A percentile compares a stretch with the other conserved stretches of the same genome.
Conservation (phyloP, 257 asterid genomes). For the Rehmannia glutinosa region DNA sequence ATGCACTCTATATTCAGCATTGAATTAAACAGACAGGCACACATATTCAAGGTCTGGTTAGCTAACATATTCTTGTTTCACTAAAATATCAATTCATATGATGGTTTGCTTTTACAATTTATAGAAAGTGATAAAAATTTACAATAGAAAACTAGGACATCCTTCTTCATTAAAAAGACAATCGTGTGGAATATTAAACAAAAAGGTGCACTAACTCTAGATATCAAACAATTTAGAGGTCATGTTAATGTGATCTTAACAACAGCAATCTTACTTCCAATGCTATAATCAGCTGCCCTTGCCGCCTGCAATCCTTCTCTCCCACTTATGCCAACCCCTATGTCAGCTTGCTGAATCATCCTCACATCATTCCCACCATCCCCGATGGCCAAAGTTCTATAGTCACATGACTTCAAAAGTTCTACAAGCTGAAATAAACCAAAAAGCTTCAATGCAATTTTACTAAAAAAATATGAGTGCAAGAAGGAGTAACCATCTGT, state of each 20-base stretch:
- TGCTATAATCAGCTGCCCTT: constrained; percentile 99
- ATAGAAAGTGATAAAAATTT: not conserved
- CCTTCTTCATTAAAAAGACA: not conserved
- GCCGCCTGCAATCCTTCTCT: constrained; percentile 99
- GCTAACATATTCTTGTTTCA: constrained; percentile 4
- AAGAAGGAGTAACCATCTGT: constrained; percentile 7
- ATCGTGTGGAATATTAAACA: not conserved
- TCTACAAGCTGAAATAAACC: constrained; percentile 70
- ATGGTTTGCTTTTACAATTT: not conserved
- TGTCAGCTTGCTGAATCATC: constrained; percentile 99
- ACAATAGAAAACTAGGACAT: not conserved
- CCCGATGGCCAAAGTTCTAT: constrained; percentile 98
- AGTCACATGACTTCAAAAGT: constrained; percentile 85
- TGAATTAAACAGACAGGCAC: not conserved
- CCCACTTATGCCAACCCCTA: constrained; percentile 99
- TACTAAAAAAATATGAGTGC: not conserved
- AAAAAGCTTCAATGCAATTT: constrained; percentile 8
- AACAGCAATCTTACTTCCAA: constrained; percentile 73
- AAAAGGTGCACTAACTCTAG: too few species aligned
- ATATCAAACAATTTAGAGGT: constrained; percentile 9
- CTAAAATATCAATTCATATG: not conserved
- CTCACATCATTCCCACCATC: constrained; percentile 99
- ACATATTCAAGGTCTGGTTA: not conserved
- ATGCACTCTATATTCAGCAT: too few species aligned
- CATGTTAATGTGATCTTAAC: not conserved